These are phyloP conservation scores for Theileria annulata DNA, from an alignment of 169 alveolate genomes.

Conservation along the genomic window DNA sequence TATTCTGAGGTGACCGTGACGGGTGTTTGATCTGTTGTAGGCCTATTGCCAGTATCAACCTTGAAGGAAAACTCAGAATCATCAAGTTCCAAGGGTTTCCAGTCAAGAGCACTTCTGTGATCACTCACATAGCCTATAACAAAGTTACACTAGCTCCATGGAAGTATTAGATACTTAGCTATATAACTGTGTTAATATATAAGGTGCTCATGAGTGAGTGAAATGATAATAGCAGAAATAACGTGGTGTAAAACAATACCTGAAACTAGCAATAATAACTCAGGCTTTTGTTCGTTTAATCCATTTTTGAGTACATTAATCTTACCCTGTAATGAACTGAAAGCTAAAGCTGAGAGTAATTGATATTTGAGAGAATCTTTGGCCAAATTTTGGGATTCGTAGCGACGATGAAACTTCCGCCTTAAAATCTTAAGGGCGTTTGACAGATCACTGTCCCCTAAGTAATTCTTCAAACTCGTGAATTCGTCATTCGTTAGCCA, in stretches of 20 bases:
- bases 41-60: neutral
- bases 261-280: slow-evolving; percentile 14
- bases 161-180: neutral
- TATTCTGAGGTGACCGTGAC: slow-evolving; percentile 11
- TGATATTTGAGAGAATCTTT: slow-evolving; percentile 8
- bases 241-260: neutral
- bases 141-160: neutral
- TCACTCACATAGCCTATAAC: slow-evolving; percentile 7
- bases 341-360: slow-evolving; percentile 13
- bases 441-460: slow-evolving; percentile 16
- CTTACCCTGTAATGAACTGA: slow-evolving; percentile 18
- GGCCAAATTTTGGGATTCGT: neutral
- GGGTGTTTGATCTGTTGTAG: neutral
- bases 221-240: no score
- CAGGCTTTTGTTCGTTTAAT: neutral
- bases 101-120: slow-evolving; percentile 11
- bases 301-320: neutral
- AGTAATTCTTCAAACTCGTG: slow-evolving; percentile 15
- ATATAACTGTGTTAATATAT: neutral
- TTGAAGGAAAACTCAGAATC: neutral
- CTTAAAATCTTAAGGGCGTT: slow-evolving; percentile 20
- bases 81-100: slow-evolving; percentile 17
- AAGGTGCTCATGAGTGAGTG: neutral
- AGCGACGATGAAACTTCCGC: slow-evolving; percentile 13
- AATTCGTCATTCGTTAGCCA: slow-evolving; percentile 56